Conservation (phyloP, 2,329 filamentous ascomycete genomes). For the Paraphoma sp. region DNA sequence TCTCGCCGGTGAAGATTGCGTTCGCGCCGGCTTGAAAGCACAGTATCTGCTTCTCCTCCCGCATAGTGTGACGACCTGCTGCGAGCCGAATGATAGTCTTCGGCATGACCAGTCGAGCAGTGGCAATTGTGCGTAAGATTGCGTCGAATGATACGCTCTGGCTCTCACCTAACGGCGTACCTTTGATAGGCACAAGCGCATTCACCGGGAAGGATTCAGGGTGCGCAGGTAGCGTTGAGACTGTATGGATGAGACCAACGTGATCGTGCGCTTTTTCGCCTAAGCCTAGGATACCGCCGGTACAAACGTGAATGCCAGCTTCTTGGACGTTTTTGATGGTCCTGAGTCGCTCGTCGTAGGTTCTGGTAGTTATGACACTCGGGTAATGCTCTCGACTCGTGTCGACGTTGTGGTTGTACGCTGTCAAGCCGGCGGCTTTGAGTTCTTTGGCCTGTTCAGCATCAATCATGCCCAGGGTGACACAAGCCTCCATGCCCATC, state of each 20-base stretch:
- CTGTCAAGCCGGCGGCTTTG: slow-evolving; percentile 82
- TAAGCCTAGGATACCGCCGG: slow-evolving; percentile 84
- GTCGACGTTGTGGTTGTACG: slow-evolving; percentile 95
- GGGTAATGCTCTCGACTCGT: slow-evolving; percentile 90
- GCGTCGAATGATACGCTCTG: slow-evolving; percentile 77
- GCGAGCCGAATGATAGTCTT: slow-evolving; percentile 86
- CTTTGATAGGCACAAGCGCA: slow-evolving; percentile 87
- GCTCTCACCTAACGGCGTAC: slow-evolving; percentile 79
- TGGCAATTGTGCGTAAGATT: slow-evolving; percentile 82
- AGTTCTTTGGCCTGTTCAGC: slow-evolving; percentile 79
- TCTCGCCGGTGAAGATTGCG: slow-evolving; percentile 94
- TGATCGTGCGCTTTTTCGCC: slow-evolving; percentile 82
- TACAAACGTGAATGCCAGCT: slow-evolving; percentile 89
- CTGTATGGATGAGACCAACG: slow-evolving; percentile 82
- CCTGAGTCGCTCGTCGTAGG: slow-evolving; percentile 84
- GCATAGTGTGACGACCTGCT: slow-evolving; percentile 82
- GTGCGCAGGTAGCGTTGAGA: slow-evolving; percentile 79
- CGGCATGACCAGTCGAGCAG: slow-evolving; percentile 83
- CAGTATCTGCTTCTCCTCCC: slow-evolving; percentile 85
- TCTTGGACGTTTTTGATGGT: slow-evolving; percentile 82
- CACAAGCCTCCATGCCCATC: slow-evolving; percentile 89
- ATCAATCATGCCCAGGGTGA: slow-evolving; percentile 95
- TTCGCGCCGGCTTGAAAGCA: slow-evolving; percentile 93
- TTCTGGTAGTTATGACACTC: slow-evolving; percentile 81
- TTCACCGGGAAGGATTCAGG: slow-evolving; percentile 94